Evolutionary conservation across 2,329 filamentous ascomycete genomes (phyloP).

Genomic region (Verticillium alfalfae): DNA sequence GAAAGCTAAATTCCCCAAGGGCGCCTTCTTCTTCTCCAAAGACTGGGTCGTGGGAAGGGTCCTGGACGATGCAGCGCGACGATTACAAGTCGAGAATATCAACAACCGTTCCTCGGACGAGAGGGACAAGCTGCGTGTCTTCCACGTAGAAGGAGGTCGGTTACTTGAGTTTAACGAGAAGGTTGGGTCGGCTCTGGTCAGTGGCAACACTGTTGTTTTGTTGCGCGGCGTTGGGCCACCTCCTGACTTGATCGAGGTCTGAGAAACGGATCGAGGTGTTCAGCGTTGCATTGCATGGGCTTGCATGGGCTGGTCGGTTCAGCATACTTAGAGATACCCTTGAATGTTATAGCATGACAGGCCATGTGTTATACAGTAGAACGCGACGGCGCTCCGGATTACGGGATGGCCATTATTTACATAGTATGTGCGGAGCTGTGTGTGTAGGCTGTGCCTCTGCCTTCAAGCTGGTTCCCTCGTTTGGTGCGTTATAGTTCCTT

Average conservation of each 20-base stretch:
- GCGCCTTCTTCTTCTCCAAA: slow-evolving; percentile 72
- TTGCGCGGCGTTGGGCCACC: slow-evolving; percentile 80
- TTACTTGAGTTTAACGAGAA: slow-evolving; percentile 86
- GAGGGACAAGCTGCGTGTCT: slow-evolving; percentile 76
- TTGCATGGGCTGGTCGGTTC: not conserved
- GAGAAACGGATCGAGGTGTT: not conserved
- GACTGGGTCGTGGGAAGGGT: slow-evolving; percentile 89
- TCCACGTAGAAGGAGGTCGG: slow-evolving; percentile 86
- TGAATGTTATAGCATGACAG: not conserved
- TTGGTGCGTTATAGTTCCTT: slow-evolving; percentile 9
- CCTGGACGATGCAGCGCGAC: slow-evolving; percentile 71
- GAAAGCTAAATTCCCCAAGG: slow-evolving; percentile 74
- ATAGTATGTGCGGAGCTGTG: too few species aligned
- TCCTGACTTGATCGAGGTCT: slow-evolving; percentile 62
- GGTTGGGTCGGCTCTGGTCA: slow-evolving; percentile 66
- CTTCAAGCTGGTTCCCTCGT: not conserved
- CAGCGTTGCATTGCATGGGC: not conserved
- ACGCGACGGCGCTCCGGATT: not conserved
- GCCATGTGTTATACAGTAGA: not conserved
- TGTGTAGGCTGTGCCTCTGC: not conserved
- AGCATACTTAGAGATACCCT: not conserved
- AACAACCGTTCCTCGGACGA: slow-evolving; percentile 75
- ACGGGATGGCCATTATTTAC: not conserved
- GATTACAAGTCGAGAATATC: slow-evolving; percentile 73
- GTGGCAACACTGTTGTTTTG: slow-evolving; percentile 86